Evolutionary conservation across 139 green algal genomes (phyloP).

Genomic region (Micractinium conductrix): DNA sequence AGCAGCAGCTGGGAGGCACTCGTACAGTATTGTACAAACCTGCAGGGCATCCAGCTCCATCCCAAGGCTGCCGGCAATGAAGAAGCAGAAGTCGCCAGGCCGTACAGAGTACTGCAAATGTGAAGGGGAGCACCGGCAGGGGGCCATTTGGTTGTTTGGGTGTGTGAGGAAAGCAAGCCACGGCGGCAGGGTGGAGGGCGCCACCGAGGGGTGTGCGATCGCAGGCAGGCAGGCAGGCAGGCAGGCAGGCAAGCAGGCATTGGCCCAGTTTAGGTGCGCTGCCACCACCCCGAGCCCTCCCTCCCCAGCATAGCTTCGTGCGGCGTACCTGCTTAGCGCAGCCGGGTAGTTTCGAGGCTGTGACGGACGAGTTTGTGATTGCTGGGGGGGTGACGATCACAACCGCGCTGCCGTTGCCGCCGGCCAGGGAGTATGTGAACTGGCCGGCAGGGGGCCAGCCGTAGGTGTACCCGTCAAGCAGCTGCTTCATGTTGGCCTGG

Average conservation of each 20-base stretch:
- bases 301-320: too few species aligned
- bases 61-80: neutral
- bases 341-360: neutral
- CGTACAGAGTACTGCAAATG: neutral
- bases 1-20: too few species aligned
- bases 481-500: neutral
- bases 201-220: too few species aligned
- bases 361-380: neutral
- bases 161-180: too few species aligned
- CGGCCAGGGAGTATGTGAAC: neutral
- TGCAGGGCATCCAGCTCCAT: neutral
- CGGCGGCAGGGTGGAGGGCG: too few species aligned
- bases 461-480: conserved; percentile 3
- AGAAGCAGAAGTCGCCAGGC: conserved; percentile 4
- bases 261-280: too few species aligned
- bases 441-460: neutral
- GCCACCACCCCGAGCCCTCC: too few species aligned
- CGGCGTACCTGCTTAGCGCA: neutral
- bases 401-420: neutral
- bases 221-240: too few species aligned
- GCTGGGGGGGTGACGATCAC: neutral
- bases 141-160: too few species aligned
- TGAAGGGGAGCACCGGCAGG: too few species aligned
- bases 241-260: too few species aligned
- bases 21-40: too few species aligned